Conservation (phyloP, 1,284 basidiomycete genomes). For the Filobasidium uniguttulatum region DNA sequence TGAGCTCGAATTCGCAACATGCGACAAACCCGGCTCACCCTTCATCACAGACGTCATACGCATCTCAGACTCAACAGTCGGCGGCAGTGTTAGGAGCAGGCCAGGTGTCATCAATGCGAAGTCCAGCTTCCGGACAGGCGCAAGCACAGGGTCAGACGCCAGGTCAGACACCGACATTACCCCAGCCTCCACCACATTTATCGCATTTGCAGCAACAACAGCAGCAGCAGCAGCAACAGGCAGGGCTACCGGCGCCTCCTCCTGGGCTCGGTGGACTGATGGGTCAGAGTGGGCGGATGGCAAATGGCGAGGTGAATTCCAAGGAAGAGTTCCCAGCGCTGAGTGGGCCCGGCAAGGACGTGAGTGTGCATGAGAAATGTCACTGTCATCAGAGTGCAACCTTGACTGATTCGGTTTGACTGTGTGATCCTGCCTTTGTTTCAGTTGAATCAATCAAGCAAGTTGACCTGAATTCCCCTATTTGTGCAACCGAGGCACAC, state of each 20-base stretch:
- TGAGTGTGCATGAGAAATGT: no score
- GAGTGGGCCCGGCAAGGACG: conserved; percentile 20
- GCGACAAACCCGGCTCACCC: conserved; percentile 18
- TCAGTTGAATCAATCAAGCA: neutral
- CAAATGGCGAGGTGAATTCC: neutral
- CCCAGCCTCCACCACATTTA: conserved; percentile 11
- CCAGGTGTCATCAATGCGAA: neutral
- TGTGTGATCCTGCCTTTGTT: neutral
- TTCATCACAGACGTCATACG: conserved; percentile 22
- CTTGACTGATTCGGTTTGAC: conserved; percentile 15
- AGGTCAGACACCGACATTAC: conserved; percentile 3
- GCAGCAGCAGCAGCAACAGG: conserved; percentile 25
- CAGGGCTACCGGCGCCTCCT: conserved; percentile 29
- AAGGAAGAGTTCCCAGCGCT: conserved; percentile 35
- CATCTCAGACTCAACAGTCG: conserved; percentile 22
- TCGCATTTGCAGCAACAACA: conserved; percentile 31
- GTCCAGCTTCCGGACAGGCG: neutral
- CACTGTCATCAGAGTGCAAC: no score
- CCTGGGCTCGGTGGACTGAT: conserved; percentile 15
- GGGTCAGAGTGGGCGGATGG: conserved; percentile 5
- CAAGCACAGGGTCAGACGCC: conserved; percentile 10
- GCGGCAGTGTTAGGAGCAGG: neutral
- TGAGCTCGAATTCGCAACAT: conserved; percentile 19
- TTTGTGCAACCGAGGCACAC: neutral
- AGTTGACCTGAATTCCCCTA: neutral